phyloP scores from a whole-genome alignment of 495 filamentous ascomycete species.

The Lasiosphaeris hirsuta region DNA sequence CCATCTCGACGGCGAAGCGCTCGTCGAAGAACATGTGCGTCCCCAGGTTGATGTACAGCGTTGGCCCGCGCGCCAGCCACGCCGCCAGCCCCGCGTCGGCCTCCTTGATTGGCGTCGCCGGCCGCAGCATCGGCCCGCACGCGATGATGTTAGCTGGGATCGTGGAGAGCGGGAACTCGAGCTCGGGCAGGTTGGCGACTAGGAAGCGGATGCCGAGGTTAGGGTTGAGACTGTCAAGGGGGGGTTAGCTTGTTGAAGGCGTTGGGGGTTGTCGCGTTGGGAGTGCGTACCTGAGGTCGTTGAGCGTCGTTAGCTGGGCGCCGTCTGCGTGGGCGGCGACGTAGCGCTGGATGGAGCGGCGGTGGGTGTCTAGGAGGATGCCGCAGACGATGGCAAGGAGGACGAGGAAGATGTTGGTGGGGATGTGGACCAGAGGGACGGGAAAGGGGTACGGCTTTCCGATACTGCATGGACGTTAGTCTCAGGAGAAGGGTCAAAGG shows the following conservation, averaged over 20 bases:
- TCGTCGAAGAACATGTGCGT: conserved; percentile 24
- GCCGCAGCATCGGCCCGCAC: conserved; percentile 51
- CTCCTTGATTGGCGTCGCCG: conserved; percentile 29
- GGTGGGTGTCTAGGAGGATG: conserved; percentile 17
- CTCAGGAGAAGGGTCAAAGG: conserved; percentile 9
- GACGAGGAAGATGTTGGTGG: conserved; percentile 22
- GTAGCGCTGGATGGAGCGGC: conserved; percentile 13
- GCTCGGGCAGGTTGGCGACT: conserved; percentile 25
- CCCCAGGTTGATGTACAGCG: conserved; percentile 43
- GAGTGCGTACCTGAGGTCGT: conserved; percentile 15
- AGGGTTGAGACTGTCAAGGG: conserved; percentile 1
- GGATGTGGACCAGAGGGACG: conserved; percentile 12
- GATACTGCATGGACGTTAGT: conserved; percentile 9
- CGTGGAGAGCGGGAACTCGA: conserved; percentile 32
- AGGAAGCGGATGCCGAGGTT: conserved; percentile 18
- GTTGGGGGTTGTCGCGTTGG: neutral
- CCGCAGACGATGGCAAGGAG: conserved; percentile 18
- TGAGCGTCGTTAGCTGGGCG: conserved; percentile 21
- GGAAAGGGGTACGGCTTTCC: conserved; percentile 19
- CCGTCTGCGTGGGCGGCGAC: conserved; percentile 3
- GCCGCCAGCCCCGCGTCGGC: conserved; percentile 29
- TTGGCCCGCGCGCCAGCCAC: conserved; percentile 35
- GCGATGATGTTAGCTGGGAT: conserved; percentile 42
- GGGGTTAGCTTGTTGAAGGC: neutral
- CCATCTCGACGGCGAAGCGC: conserved; percentile 28